phyloP scores from a whole-genome alignment of 2,329 filamentous ascomycete species.

The Cordyceps pruinosa region DNA sequence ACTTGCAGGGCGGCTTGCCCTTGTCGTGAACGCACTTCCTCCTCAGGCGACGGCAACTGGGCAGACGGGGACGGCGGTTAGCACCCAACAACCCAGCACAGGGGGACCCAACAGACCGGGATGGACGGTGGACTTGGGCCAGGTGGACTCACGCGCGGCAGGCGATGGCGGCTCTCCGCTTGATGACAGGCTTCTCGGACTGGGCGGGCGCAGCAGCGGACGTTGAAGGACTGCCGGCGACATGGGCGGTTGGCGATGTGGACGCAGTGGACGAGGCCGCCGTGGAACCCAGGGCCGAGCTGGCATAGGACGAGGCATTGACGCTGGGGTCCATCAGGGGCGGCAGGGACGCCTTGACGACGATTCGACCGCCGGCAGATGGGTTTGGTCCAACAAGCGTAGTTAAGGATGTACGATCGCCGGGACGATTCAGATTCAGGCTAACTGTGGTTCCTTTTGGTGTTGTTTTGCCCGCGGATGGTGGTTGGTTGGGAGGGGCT shows the following conservation, averaged over 20 bases:
- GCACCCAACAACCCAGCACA: background rate
- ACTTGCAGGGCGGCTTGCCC: conserved; percentile 41
- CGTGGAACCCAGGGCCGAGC: background rate
- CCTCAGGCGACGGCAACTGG: conserved; percentile 48
- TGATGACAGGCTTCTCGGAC: conserved; percentile 26
- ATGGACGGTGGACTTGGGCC: background rate
- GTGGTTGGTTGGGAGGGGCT: conserved; percentile 3
- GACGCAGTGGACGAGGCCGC: conserved; percentile 2
- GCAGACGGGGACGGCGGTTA: background rate
- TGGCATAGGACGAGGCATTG: conserved; percentile 1
- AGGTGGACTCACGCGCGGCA: conserved; percentile 40
- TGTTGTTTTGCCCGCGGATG: conserved; percentile 4
- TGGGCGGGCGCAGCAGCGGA: background rate
- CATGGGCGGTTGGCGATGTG: conserved; percentile 8
- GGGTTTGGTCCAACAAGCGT: background rate
- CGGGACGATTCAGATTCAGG: background rate
- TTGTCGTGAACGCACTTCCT: conserved; percentile 49
- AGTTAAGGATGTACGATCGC: background rate
- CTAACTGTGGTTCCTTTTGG: conserved; percentile 2
- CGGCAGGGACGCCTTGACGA: background rate
- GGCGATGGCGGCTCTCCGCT: conserved; percentile 45
- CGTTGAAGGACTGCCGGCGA: background rate
- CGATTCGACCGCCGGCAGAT: background rate
- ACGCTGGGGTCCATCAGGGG: conserved; percentile 1
- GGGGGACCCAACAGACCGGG: background rate